phyloP scores from a whole-genome alignment of 148 eudicot species.

The Limonium bicolor region DNA sequence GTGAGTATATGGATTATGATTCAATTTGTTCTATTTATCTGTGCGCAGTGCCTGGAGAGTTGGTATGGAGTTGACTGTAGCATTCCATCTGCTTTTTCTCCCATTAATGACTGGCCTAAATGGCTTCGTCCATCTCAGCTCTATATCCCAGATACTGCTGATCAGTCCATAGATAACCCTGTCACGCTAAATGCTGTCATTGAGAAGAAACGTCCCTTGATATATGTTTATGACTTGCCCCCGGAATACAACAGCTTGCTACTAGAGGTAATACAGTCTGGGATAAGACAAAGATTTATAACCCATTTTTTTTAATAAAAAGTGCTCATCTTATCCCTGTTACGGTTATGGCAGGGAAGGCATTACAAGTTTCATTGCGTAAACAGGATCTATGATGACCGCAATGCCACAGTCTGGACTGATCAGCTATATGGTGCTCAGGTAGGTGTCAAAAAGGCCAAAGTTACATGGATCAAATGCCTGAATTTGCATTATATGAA shows the following conservation, averaged over 20 bases:
- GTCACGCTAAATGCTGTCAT: constrained; percentile 44
- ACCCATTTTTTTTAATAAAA: background rate
- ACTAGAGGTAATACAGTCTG: constrained; percentile 61
- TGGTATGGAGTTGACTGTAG: constrained; percentile 98
- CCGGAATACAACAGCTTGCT: constrained; percentile 73
- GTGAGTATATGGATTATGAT: background rate
- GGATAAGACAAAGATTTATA: background rate
- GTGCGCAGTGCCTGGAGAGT: constrained; percentile 79
- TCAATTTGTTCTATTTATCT: background rate
- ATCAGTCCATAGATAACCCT: constrained; percentile 18
- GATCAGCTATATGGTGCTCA: constrained; percentile 95
- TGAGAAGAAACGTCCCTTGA: constrained; percentile 77
- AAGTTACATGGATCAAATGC: too few species aligned
- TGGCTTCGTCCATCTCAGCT: constrained; percentile 85
- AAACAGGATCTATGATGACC: constrained; percentile 69
- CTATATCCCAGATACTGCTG: constrained; percentile 28
- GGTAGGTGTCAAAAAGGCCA: constrained; percentile 58
- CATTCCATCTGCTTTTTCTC: constrained; percentile 60
- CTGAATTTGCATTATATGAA: too few species aligned
- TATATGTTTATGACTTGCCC: constrained; percentile 91
- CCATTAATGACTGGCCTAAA: constrained; percentile 66
- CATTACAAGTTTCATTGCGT: constrained; percentile 83
- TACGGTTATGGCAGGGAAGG: constrained; percentile 52
- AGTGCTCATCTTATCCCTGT: constrained; percentile 32
- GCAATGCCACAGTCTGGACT: constrained; percentile 75